Conservation (phyloP, 441 rosid species). For the Erodium texanum region DNA sequence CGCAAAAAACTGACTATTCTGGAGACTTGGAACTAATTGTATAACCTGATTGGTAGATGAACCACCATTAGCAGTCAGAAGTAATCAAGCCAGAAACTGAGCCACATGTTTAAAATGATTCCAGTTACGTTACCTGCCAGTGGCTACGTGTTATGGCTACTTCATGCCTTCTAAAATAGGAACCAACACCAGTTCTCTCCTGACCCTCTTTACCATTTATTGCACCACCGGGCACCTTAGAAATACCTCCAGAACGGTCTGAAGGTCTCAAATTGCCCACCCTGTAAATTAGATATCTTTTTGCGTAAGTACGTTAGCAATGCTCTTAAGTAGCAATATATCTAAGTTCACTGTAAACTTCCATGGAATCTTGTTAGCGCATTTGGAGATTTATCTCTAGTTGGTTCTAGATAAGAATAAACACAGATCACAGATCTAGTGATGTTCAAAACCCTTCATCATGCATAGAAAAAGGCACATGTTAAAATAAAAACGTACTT, state of each 20-base stretch:
- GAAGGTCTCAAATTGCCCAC: conserved; percentile 45
- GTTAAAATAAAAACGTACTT: conserved; percentile 33
- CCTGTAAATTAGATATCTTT: conserved; percentile 36
- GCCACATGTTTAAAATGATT: conserved; percentile 17
- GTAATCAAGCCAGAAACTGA: conserved; percentile 12
- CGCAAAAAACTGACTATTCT: conserved; percentile 55
- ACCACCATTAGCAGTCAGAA: conserved; percentile 21
- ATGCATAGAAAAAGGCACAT: background rate
- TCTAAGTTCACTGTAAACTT: background rate
- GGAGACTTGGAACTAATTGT: conserved; percentile 69
- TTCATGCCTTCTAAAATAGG: conserved; percentile 80
- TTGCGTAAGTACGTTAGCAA: conserved; percentile 8
- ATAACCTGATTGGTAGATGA: conserved; percentile 50
- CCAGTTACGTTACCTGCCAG: conserved; percentile 63
- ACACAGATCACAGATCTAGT: background rate
- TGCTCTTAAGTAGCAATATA: conserved; percentile 3
- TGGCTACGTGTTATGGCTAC: conserved; percentile 63
- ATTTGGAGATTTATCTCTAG: background rate
- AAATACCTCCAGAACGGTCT: conserved; percentile 24
- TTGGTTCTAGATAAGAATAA: background rate
- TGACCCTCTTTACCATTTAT: conserved; percentile 29
- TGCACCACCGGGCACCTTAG: conserved; percentile 23
- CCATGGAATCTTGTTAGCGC: background rate
- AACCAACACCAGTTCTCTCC: conserved; percentile 58
- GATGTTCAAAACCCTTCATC: background rate